Conservation (phyloP, 2,329 filamentous ascomycete species). For the Diaporthe eres region DNA sequence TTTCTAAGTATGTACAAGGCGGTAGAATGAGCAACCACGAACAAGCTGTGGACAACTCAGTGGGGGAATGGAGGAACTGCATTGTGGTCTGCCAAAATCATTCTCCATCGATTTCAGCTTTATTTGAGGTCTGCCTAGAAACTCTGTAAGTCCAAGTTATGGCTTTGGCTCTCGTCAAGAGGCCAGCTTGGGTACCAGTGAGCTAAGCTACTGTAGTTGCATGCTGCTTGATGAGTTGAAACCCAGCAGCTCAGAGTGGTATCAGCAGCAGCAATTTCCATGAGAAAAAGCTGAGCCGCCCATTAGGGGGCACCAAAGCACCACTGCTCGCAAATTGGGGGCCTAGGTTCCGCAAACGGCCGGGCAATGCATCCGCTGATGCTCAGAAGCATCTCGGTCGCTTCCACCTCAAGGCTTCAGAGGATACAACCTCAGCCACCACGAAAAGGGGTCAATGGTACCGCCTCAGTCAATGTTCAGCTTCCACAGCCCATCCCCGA, state of each 20-base stretch:
- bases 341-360: background rate
- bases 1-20: background rate
- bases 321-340: background rate
- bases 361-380: background rate
- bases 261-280: background rate
- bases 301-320: background rate
- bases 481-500: slow-evolving; percentile 95
- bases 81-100: background rate
- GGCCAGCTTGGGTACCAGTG: background rate
- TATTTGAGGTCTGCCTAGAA: background rate
- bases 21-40: background rate
- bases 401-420: background rate
- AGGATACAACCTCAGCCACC: background rate
- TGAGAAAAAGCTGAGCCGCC: background rate
- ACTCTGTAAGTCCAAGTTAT: background rate
- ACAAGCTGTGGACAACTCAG: background rate
- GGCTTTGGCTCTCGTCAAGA: background rate
- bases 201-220: background rate
- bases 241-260: background rate
- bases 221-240: background rate
- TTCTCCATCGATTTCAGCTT: background rate
- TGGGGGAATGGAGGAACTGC: background rate
- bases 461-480: slow-evolving; percentile 64
- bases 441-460: background rate
- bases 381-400: background rate